A percentile compares a stretch with the other conserved stretches of the same genome.
These are phyloP conservation scores for Diaporthe sp. DNA, from an alignment of 2,329 filamentous ascomycete species.

Conservation along the genomic window DNA sequence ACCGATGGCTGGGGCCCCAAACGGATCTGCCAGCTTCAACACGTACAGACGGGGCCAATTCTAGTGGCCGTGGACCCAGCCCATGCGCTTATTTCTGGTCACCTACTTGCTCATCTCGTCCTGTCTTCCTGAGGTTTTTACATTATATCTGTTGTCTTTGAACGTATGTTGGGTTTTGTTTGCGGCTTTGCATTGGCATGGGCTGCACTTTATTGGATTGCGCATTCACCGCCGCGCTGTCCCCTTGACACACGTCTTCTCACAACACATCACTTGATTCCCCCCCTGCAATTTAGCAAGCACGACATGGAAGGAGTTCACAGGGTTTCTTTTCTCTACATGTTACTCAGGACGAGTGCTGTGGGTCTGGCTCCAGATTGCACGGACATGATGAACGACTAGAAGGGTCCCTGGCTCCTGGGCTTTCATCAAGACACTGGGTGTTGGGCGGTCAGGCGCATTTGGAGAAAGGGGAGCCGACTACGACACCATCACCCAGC, in stretches of 20 bases:
- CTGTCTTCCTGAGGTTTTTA: background rate
- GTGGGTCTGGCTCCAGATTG: constrained; percentile 19
- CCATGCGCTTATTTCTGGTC: background rate
- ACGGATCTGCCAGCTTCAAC: constrained; percentile 11
- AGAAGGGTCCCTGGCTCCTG: constrained; percentile 29
- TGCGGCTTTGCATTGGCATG: constrained; percentile 27
- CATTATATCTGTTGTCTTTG: constrained; percentile 16
- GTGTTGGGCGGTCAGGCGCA: constrained; percentile 38
- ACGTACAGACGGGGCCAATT: constrained; percentile 29
- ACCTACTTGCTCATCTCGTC: background rate
- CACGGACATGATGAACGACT: constrained; percentile 38
- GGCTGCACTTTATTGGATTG: constrained; percentile 28
- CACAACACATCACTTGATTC: constrained; percentile 35
- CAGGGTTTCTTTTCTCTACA: constrained; percentile 29
- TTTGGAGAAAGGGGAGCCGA: constrained; percentile 31
- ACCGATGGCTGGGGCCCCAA: constrained; percentile 2
- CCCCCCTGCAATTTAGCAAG: constrained; percentile 31
- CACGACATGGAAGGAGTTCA: constrained; percentile 41
- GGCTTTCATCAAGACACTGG: constrained; percentile 23
- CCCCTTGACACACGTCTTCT: constrained; percentile 25
- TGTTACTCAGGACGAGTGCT: constrained; percentile 29
- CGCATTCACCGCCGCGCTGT: constrained; percentile 23
- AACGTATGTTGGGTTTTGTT: background rate
- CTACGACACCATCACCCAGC: constrained; percentile 16
- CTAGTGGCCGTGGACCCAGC: background rate